Evolutionary conservation across 1,284 basidiomycete species (phyloP).

Genomic region (Puccinia novopanici): DNA sequence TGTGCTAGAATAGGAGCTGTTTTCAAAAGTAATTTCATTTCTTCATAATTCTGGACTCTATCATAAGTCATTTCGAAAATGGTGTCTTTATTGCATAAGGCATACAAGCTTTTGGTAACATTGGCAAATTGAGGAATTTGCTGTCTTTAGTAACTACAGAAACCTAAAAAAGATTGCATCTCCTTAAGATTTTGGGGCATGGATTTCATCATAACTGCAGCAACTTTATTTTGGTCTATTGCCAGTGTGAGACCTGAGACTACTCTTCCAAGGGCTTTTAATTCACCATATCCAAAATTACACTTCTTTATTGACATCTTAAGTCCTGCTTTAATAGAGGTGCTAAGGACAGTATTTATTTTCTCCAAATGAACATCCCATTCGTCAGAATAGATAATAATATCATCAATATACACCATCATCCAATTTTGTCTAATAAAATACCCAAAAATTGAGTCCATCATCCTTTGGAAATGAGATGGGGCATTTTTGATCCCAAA

Average conservation of each 20-base stretch:
- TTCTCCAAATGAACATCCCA: too few relatives aligned
- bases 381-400: too few relatives aligned
- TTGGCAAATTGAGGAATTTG: background rate
- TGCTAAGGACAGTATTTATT: background rate
- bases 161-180: too few relatives aligned
- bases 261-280: too few relatives aligned
- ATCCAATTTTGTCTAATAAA: background rate
- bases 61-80: constrained; percentile 22
- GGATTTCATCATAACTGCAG: background rate
- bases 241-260: too few relatives aligned
- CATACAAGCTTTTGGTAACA: background rate
- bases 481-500: constrained; percentile 16
- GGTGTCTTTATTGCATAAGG: background rate
- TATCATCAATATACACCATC: too few relatives aligned
- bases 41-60: background rate
- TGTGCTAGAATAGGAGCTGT: background rate
- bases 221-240: constrained; percentile 16
- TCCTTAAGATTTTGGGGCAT: constrained; percentile 54
- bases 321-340: background rate
- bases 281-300: too few relatives aligned
- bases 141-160: background rate
- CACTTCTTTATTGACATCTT: constrained; percentile 5
- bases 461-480: constrained; percentile 13
- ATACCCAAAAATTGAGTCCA: constrained; percentile 12
- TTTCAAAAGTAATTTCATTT: background rate